Conservation (phyloP, 2,329 filamentous ascomycete species). For the Xylariaceae sp. region DNA sequence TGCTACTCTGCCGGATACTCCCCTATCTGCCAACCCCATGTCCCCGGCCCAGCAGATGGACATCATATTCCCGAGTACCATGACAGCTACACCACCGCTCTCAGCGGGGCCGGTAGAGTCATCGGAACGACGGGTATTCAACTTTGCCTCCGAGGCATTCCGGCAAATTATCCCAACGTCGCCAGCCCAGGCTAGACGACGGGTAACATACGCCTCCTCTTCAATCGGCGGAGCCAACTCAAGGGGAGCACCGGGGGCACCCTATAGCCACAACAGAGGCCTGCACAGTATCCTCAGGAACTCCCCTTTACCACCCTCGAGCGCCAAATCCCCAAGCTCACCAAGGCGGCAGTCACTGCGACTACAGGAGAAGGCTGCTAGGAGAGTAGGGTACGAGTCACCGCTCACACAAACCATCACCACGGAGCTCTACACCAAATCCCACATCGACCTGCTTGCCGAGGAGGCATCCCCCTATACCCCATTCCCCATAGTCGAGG, state of each 20-base stretch:
- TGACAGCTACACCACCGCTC: slow-evolving; percentile 57
- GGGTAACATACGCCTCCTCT: slow-evolving; percentile 33
- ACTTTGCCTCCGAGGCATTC: slow-evolving; percentile 39
- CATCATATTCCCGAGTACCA: slow-evolving; percentile 49
- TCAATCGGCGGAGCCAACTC: slow-evolving; percentile 25
- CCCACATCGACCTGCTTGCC: slow-evolving; percentile 59
- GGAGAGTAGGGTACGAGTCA: slow-evolving; percentile 59
- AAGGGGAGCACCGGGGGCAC: too few relatives aligned
- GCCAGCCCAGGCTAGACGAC: slow-evolving; percentile 37
- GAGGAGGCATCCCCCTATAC: slow-evolving; percentile 54
- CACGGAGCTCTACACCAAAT: slow-evolving; percentile 58
- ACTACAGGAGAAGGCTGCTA: slow-evolving; percentile 50
- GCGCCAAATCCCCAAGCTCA: slow-evolving; percentile 47
- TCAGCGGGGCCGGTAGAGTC: slow-evolving; percentile 50
- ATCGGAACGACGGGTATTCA: slow-evolving; percentile 40
- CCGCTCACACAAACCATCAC: slow-evolving; percentile 61
- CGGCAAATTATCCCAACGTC: slow-evolving; percentile 26
- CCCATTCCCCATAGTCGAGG: slow-evolving; percentile 33
- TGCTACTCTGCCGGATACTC: slow-evolving; percentile 49
- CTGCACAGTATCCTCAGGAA: slow-evolving; percentile 64
- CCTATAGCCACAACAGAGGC: slow-evolving; percentile 55
- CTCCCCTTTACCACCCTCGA: slow-evolving; percentile 56
- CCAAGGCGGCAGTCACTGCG: slow-evolving; percentile 52
- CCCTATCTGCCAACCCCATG: slow-evolving; percentile 46
- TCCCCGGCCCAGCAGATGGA: slow-evolving; percentile 45